Evolutionary conservation across 2,329 filamentous ascomycete species (phyloP), one percentile per base, ranked within the genome.

Genomic region (Exutisphaerella laricina): DNA sequence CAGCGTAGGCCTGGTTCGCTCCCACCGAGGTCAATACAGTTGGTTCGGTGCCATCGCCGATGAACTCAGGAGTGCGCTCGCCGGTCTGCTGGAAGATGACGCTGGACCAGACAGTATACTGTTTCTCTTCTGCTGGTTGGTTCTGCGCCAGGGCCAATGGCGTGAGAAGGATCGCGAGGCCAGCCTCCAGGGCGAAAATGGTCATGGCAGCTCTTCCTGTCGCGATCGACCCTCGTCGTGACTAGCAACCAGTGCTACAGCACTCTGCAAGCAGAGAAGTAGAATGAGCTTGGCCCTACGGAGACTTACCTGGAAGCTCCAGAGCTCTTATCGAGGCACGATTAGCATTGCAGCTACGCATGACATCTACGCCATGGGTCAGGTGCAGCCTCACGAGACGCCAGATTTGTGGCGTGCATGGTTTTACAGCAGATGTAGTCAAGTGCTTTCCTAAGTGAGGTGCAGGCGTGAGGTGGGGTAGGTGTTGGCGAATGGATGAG

Each of bases 71-170:
- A 4, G 73, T 77, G 38, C 69, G 70, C 46, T 80, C 77, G 46
- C 78, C 78, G 37, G 73, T 67, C 16, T 71, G 63, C 25, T 73
- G 71, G 54, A 75, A 78, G 42, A 74, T 68, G 36, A 79, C 74
- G 16, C 73, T 67, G 29, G 68, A 70, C 65, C 68, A 68, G 36
- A 66, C 59, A 20, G 66, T 65, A 47, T 68, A 62, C 33, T 51
- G 29, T 25, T 18, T 17, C 2, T 42, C 30, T n/a, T n/a, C n/a
- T n/a, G n/a, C n/a, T n/a, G n/a, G n/a, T n/a, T n/a, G n/a, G 20
- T 25, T 23, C 34, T 59, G 55, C 9, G 50, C 49, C 25, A 45
- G 31, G 25, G 43, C 41, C 8, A 33, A 41, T 20, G 53, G 46
- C 5, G 40, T 22, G 40, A 61, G 50, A 29, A 56, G 23, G 37